Conservation (phyloP, 2,329 filamentous ascomycete genomes). For the Aspergillus clavatus region DNA sequence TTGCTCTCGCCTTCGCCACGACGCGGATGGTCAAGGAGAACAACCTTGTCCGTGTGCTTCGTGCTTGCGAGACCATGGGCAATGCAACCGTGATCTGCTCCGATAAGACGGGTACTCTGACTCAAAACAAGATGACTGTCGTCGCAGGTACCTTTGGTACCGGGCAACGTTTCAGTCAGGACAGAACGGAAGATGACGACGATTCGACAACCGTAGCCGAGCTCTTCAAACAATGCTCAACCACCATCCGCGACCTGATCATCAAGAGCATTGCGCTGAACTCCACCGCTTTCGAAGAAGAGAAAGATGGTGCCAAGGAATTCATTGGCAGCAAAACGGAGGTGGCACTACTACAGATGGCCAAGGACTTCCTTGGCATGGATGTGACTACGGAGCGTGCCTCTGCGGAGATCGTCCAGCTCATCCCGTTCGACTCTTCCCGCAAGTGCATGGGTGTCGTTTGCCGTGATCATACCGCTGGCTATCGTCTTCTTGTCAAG, state of each 20-base stretch:
- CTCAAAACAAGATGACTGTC: slow-evolving; percentile 71
- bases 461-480: slow-evolving; percentile 34
- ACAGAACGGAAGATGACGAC: slow-evolving; percentile 15
- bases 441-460: slow-evolving; percentile 61
- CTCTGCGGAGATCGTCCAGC: slow-evolving; percentile 57
- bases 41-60: slow-evolving; percentile 70
- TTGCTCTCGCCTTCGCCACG: slow-evolving; percentile 71
- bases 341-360: slow-evolving; percentile 67
- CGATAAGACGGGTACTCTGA: slow-evolving; percentile 72
- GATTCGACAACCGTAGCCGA: slow-evolving; percentile 22
- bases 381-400: slow-evolving; percentile 60
- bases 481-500: slow-evolving; percentile 46
- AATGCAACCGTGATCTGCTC: slow-evolving; percentile 77
- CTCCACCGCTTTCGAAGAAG: slow-evolving; percentile 72
- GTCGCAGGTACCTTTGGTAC: slow-evolving; percentile 66
- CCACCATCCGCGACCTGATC: slow-evolving; percentile 33
- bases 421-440: slow-evolving; percentile 70
- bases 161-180: slow-evolving; percentile 51
- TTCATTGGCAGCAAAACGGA: slow-evolving; percentile 78
- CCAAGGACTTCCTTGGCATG: slow-evolving; percentile 63
- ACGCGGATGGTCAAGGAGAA: slow-evolving; percentile 73
- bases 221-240: slow-evolving; percentile 29
- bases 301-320: slow-evolving; percentile 60
- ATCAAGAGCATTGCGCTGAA: slow-evolving; percentile 43
- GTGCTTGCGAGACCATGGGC: slow-evolving; percentile 77